Base-by-base conservation (phyloP, 2,329 filamentous ascomycete genomes). In the Dactylellina leptospora region DNA sequence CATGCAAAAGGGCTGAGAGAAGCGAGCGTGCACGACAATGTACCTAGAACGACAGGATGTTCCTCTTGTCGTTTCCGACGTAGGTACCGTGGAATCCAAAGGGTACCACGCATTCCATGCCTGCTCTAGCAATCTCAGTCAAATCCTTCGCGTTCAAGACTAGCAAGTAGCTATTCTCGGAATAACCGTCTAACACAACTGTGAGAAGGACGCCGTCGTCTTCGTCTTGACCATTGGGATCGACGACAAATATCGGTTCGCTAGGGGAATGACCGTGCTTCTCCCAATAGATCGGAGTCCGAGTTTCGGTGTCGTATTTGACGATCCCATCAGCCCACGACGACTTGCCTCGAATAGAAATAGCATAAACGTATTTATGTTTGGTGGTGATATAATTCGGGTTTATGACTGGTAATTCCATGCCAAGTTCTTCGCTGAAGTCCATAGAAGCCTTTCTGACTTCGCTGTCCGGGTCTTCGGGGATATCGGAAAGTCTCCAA, bases 331-430 rank as follows among this genome's bases (percentile, higher is more conserved):
- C 88, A 50, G 87, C 80, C 38, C 90, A 81, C 0, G 86, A 85
- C 38, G 84, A 87, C 44, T 83, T 82, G 1, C 87, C 86, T 4
- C 85, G 83, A 72, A 84, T 85, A 1, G 83, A 76, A 13, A 85
- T 77, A 48, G 83, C 82, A 77, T 90, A 91, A 10, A 86, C 82
- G 77, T 85, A 91, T 63, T 87, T 85, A 76, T 88, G 83, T 2
- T 80, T 81, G 33, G 79, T 82, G 2, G 83, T 85, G 0, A 82
- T 78, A 74, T 83, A 86, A 0, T 74, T 64, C 0, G 86, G 84
- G 78, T 91, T 89, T 76, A 90, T 88, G 4, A 84, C 86, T 0
- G 89, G 88, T 4, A 91, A 81, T 70, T 91, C 89, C 72, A 77
- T 61, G 20, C 63, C 69, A 11, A 71, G 56, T 1, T 23, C 44